A percentile compares a stretch with the other conserved stretches of the same genome.
phyloP scores from a whole-genome alignment of 2,329 filamentous ascomycete genomes.

The Diaporthe ilicicola region DNA sequence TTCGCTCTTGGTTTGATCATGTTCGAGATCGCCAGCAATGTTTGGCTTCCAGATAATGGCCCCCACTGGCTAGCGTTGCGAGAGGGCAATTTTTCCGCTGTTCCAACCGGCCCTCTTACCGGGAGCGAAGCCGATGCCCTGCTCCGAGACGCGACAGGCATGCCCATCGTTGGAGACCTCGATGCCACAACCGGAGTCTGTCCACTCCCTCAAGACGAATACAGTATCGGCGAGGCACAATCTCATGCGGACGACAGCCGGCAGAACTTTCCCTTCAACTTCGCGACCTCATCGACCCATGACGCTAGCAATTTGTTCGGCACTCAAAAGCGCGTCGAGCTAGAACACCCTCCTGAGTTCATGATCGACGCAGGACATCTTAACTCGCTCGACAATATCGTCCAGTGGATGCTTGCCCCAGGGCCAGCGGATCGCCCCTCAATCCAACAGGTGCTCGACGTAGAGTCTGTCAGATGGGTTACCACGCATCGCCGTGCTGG shows the following conservation, averaged over 20 bases:
- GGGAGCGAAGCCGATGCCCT: constrained; percentile 78
- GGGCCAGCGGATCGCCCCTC: constrained; percentile 77
- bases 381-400: constrained; percentile 83
- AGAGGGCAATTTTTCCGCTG: constrained; percentile 86
- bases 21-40: constrained; percentile 93
- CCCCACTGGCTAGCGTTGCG: constrained; percentile 89
- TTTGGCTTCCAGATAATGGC: constrained; percentile 92
- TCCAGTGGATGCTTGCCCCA: constrained; percentile 87
- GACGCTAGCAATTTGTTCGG: constrained; percentile 55
- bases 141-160: constrained; percentile 77
- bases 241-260: not conserved
- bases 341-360: constrained; percentile 77
- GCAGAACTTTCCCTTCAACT: constrained; percentile 36
- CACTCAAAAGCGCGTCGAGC: constrained; percentile 57
- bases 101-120: constrained; percentile 79
- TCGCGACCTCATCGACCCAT: constrained; percentile 38
- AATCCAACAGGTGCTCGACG: constrained; percentile 75
- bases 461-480: constrained; percentile 83
- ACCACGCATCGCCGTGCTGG: constrained; percentile 79
- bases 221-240: constrained; percentile 26
- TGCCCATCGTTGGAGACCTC: constrained; percentile 60
- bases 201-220: constrained; percentile 17
- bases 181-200: constrained; percentile 30
- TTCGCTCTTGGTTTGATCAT: constrained; percentile 95
- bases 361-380: constrained; percentile 81